Conservation (phyloP, 2,329 filamentous ascomycete genomes). For the Trichoderma endophyticum region DNA sequence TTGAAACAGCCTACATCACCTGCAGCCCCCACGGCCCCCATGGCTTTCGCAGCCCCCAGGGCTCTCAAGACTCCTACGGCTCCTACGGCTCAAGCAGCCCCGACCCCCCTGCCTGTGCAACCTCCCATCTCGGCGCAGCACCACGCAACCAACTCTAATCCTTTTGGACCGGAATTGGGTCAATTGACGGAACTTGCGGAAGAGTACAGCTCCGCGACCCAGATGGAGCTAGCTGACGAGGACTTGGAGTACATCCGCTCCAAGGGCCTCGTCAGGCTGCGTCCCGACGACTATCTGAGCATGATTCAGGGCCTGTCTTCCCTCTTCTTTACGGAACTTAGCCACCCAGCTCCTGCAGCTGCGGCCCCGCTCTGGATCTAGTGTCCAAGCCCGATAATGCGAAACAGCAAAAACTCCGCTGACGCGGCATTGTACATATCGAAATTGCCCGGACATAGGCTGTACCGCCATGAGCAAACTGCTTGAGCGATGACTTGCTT, state of each 20-base stretch:
- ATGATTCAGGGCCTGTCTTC: slow-evolving; percentile 72
- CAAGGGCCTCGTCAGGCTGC: slow-evolving; percentile 69
- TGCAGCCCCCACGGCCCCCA: background rate
- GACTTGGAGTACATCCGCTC: slow-evolving; percentile 62
- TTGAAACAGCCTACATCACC: slow-evolving; percentile 29
- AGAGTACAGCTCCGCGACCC: slow-evolving; percentile 68
- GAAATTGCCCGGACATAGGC: slow-evolving; percentile 3
- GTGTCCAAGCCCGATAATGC: background rate
- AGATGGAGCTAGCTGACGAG: slow-evolving; percentile 63
- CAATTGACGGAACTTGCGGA: slow-evolving; percentile 92
- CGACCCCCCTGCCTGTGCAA: slow-evolving; percentile 32
- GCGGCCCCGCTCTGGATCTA: slow-evolving; percentile 50
- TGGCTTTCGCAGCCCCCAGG: background rate
- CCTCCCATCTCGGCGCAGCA: slow-evolving; percentile 39
- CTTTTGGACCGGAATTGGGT: slow-evolving; percentile 85
- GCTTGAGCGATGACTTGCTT: background rate
- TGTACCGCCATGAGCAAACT: background rate
- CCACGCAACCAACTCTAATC: slow-evolving; percentile 49
- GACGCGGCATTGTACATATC: slow-evolving; percentile 2
- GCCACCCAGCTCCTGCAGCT: slow-evolving; percentile 31
- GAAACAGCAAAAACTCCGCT: background rate
- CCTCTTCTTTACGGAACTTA: slow-evolving; percentile 52
- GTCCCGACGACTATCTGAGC: slow-evolving; percentile 76
- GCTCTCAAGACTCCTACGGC: background rate
- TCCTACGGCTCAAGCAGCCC: slow-evolving; percentile 25